phyloP scores from a whole-genome alignment of 2,329 filamentous ascomycete genomes.

The Xylariales sp. region DNA sequence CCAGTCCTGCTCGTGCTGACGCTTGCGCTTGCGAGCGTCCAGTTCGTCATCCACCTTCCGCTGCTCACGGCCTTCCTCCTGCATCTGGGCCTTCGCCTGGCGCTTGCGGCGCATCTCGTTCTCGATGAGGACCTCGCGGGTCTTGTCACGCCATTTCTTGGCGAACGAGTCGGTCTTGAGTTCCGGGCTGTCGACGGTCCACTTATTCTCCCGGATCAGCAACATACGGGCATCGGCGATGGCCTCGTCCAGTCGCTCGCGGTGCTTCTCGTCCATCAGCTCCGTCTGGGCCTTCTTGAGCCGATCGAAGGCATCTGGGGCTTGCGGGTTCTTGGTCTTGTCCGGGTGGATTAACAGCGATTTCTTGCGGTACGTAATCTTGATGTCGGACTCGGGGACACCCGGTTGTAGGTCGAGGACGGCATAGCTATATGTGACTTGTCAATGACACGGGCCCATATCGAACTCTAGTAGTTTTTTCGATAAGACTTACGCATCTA shows the following conservation, averaged over 20 bases:
- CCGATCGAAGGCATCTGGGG: slow-evolving; percentile 95
- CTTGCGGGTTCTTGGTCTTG: slow-evolving; percentile 90
- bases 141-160: slow-evolving; percentile 89
- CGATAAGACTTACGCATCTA: slow-evolving; percentile 63
- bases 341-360: slow-evolving; percentile 99
- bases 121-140: slow-evolving; percentile 88
- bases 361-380: slow-evolving; percentile 92
- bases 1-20: slow-evolving; percentile 95
- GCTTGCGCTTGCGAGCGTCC: slow-evolving; percentile 83
- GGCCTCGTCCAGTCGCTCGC: slow-evolving; percentile 87
- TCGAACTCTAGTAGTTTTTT: not conserved
- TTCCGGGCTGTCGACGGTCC: slow-evolving; percentile 89
- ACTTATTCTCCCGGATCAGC: slow-evolving; percentile 92
- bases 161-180: slow-evolving; percentile 86
- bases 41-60: slow-evolving; percentile 86
- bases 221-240: slow-evolving; percentile 97
- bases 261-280: slow-evolving; percentile 93
- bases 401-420: slow-evolving; percentile 96
- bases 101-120: slow-evolving; percentile 86
- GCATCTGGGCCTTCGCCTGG: slow-evolving; percentile 93
- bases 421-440: slow-evolving; percentile 72
- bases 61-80: slow-evolving; percentile 93
- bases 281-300: slow-evolving; percentile 94
- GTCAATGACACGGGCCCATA: slow-evolving; percentile 14
- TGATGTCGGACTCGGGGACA: slow-evolving; percentile 96